Percentiles rank a stretch among this genome's conserved stretches.
Conservation (phyloP, 2,329 filamentous ascomycete genomes). For the Nigrograna mackinnonii region DNA sequence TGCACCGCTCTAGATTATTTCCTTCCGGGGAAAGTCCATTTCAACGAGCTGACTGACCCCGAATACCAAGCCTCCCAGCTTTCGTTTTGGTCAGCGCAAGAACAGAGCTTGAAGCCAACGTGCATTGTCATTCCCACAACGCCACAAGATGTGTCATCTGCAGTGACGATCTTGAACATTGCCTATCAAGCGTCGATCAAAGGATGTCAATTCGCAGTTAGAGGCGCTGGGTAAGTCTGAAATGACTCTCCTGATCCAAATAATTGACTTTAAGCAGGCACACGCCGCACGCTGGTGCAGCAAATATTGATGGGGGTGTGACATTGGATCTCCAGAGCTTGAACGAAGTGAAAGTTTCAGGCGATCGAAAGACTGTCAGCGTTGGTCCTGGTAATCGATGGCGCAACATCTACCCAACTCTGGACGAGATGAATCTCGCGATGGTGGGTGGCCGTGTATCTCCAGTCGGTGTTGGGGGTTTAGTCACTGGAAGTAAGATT, state of each 20-base stretch:
- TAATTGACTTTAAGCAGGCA: constrained; percentile 10
- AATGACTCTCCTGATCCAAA: background rate
- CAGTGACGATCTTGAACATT: constrained; percentile 17
- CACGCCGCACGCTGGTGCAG: constrained; percentile 22
- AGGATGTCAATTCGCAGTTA: constrained; percentile 21
- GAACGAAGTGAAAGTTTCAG: constrained; percentile 21
- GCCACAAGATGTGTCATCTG: constrained; percentile 21
- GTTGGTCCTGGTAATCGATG: constrained; percentile 28
- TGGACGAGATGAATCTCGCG: constrained; percentile 22
- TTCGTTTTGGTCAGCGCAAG: constrained; percentile 22
- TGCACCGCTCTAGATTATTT: constrained; percentile 20
- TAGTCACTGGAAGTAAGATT: constrained; percentile 25
- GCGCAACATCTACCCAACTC: constrained; percentile 21
- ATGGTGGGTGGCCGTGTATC: constrained; percentile 25
- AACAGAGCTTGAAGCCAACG: constrained; percentile 16
- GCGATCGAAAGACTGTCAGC: constrained; percentile 18
- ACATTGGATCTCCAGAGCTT: constrained; percentile 30
- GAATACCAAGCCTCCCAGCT: constrained; percentile 16
- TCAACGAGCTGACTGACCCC: constrained; percentile 8
- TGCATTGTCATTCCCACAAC: constrained; percentile 25
- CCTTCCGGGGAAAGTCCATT: constrained; percentile 20
- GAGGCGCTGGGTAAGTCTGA: constrained; percentile 22
- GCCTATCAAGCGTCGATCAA: constrained; percentile 15
- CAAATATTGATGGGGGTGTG: constrained; percentile 29
- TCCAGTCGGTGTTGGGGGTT: constrained; percentile 23